Base-by-base conservation (phyloP, 441 rosid genomes). In the Cnidoscolus chayamansa region DNA sequence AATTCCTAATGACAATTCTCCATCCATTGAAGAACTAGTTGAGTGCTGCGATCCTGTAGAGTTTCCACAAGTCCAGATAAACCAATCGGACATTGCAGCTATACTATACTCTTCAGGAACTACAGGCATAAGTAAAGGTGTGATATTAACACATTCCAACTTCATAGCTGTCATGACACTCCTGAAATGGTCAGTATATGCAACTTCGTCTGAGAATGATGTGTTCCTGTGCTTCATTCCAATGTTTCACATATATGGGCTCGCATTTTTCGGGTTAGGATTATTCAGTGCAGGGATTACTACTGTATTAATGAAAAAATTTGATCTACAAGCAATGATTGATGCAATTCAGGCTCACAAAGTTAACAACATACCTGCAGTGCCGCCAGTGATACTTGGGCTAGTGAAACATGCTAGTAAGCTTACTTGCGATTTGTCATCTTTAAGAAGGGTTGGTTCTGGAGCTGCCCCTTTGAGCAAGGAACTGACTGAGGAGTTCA, bases 391-490 rank as follows among this genome's bases (percentile, higher is more conserved):
- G 64, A 78, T 87, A 64, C 82, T 83, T 13, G 85, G 74, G 16
- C 75, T 89, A 20, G 88, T 85, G 20, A 89, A 89, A 70, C 4
- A 76, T 15, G 69, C 75, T 1, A 60, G 73, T 74, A 77, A 79
- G 54, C 58, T 53, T 19, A 67, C 76, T 32, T 49, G 77, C 9
- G 81, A 79, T 65, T 68, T 87, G 65, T 76, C 88, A 3, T 79
- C 87, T 10, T 32, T 87, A 56, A 80, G 82, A 63, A 77, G 85
- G 63, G 63, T 87, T 11, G 84, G 89, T 0, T 82, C 88, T 0
- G 92, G 94, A 47, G 92, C 94, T 35, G 94, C 92, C 0, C 89
- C 89, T 0, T 67, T 89, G 81, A 86, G 92, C 79, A 86, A 84
- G 74, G 89, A 86, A 70, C 60, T 87, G 58, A 57, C 58, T 15